These are phyloP conservation scores for Eucalyptus paniculata DNA, from an alignment of 345 rosid genomes.

Conservation along the genomic window DNA sequence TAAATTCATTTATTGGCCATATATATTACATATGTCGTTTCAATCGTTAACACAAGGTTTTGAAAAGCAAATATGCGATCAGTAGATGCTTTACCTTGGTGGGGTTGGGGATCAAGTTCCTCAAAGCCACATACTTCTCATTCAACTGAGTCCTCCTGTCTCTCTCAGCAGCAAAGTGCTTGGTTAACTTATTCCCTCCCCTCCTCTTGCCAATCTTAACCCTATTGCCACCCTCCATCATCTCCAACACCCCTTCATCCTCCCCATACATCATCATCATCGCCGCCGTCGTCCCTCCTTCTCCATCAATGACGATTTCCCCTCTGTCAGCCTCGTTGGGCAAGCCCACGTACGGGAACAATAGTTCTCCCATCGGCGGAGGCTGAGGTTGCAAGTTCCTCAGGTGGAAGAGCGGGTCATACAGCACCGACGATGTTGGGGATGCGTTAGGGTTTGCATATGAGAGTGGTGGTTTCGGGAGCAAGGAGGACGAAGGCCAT, in stretches of 20 bases:
- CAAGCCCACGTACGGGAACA: background rate
- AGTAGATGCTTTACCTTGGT: background rate
- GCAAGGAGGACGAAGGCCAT: background rate
- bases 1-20: background rate
- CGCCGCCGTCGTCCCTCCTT: background rate
- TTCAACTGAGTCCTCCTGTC: constrained; percentile 60
- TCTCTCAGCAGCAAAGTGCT: constrained; percentile 53
- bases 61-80: background rate
- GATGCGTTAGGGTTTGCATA: background rate
- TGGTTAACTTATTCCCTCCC: constrained; percentile 22
- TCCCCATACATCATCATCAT: background rate
- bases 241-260: background rate
- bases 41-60: background rate
- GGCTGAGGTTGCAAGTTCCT: background rate
- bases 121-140: constrained; percentile 40
- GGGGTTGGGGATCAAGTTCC: constrained; percentile 56
- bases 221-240: background rate
- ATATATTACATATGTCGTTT: background rate
- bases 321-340: background rate
- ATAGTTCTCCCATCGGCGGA: background rate
- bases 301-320: background rate
- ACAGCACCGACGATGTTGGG: background rate
- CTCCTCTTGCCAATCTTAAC: constrained; percentile 37
- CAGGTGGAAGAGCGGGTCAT: background rate
- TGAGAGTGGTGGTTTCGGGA: background rate